These are phyloP conservation scores for Geotrichum macrosporum DNA, from an alignment of 1,139 yeast species.

Conservation along the genomic window DNA sequence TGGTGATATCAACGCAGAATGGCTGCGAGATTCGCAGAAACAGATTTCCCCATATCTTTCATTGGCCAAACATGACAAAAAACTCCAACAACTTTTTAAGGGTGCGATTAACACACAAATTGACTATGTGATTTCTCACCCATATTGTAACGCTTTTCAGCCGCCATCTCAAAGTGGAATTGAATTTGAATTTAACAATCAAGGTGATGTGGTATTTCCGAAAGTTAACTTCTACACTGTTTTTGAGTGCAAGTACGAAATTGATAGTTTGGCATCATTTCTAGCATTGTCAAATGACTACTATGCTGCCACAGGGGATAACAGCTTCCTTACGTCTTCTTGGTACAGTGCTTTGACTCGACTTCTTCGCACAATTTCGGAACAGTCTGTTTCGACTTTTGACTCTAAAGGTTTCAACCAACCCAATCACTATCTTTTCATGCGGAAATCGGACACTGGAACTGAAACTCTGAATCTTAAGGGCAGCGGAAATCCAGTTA, in stretches of 20 bases:
- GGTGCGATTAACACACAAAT: conserved; percentile 87
- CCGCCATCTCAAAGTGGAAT: conserved; percentile 67
- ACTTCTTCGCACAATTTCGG: conserved; percentile 50
- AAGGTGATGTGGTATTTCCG: conserved; percentile 65
- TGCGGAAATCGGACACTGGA: conserved; percentile 68
- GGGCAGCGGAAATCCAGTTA: conserved; percentile 83
- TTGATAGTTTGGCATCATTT: conserved; percentile 82
- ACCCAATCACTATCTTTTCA: conserved; percentile 55
- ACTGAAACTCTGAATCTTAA: conserved; percentile 74
- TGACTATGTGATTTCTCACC: conserved; percentile 53
- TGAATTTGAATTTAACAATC: conserved; percentile 47
- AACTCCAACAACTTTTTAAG: conserved; percentile 50
- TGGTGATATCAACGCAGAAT: conserved; percentile 84
- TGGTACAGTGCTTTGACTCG: conserved; percentile 63
- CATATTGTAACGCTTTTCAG: conserved; percentile 89
- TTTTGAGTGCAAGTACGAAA: conserved; percentile 86
- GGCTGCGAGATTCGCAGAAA: conserved; percentile 81
- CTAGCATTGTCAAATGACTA: conserved; percentile 71
- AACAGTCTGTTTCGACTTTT: conserved; percentile 65
- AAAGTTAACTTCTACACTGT: conserved; percentile 65
- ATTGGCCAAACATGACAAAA: conserved; percentile 48
- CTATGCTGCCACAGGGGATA: conserved; percentile 49
- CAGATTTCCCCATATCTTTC: conserved; percentile 75
- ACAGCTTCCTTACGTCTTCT: conserved; percentile 47
- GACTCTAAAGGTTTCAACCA: conserved; percentile 51